A percentile compares a stretch with the other conserved stretches of the same genome.
phyloP scores from a whole-genome alignment of 495 filamentous ascomycete genomes.

The Xylaria telfairii region DNA sequence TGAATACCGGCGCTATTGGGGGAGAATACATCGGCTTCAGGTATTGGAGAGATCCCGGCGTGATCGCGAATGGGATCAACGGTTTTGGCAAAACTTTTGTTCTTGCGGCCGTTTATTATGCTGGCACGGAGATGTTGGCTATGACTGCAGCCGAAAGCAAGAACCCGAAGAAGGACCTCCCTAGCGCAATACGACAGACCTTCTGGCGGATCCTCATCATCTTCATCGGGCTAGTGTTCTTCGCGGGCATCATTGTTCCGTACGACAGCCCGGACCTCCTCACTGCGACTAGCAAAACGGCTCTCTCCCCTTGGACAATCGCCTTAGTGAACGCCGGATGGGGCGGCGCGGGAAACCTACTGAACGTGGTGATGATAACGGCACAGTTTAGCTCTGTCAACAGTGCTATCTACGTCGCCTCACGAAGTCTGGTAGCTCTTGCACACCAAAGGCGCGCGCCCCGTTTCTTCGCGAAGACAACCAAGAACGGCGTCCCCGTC shows the following conservation, averaged over 20 bases:
- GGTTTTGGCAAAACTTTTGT: slow-evolving; percentile 73
- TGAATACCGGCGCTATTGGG: slow-evolving; percentile 49
- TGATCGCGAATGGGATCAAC: slow-evolving; percentile 61
- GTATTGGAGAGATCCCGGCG: slow-evolving; percentile 69
- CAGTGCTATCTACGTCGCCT: slow-evolving; percentile 72
- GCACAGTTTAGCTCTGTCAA: slow-evolving; percentile 71
- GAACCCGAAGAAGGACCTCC: slow-evolving; percentile 69
- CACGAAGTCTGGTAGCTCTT: slow-evolving; percentile 66
- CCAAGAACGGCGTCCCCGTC: slow-evolving; percentile 59
- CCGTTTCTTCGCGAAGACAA: slow-evolving; percentile 55
- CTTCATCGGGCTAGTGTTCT: slow-evolving; percentile 68
- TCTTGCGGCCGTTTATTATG: slow-evolving; percentile 72
- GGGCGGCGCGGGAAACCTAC: slow-evolving; percentile 64
- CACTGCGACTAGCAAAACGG: slow-evolving; percentile 55
- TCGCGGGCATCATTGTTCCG: slow-evolving; percentile 65
- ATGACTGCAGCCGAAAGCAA: slow-evolving; percentile 72
- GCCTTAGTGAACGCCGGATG: slow-evolving; percentile 63
- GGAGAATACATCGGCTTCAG: slow-evolving; percentile 58
- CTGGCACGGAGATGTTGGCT: slow-evolving; percentile 77
- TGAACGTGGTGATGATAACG: slow-evolving; percentile 73
- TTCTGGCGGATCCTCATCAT: slow-evolving; percentile 72
- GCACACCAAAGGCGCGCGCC: slow-evolving; percentile 64
- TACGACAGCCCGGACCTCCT: slow-evolving; percentile 57
- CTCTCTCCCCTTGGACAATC: slow-evolving; percentile 64
- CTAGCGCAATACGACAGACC: slow-evolving; percentile 66